Conservation (phyloP, 169 alveolate species). For the Eimeria praecox region DNA sequence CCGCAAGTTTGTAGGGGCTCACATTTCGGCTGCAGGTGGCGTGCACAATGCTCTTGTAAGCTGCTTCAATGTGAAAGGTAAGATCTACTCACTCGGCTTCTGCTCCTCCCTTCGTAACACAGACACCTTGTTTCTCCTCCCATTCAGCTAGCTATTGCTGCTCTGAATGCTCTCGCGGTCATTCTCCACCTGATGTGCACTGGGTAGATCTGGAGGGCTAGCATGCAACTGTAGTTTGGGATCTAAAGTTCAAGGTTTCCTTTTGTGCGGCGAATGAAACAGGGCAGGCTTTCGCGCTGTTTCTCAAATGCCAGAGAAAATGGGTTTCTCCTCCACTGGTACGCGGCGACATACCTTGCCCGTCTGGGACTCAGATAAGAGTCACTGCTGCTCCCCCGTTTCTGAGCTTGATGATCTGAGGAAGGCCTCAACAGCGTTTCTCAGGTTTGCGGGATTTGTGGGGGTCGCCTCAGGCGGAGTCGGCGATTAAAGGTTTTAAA, state of each 20-base stretch:
- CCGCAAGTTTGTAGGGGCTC: constrained; percentile 93
- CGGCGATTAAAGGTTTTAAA: constrained; percentile 86
- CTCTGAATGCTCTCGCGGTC: not conserved
- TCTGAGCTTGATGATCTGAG: not conserved
- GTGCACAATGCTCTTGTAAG: constrained; percentile 90
- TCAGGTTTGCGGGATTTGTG: not conserved
- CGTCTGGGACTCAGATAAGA: not conserved
- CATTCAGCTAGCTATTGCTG: not conserved
- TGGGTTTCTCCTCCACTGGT: constrained; percentile 93
- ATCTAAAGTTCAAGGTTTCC: not conserved
- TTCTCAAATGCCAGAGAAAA: constrained; percentile 92
- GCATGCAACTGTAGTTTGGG: not conserved
- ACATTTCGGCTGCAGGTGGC: constrained; percentile 94
- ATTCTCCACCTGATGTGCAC: not conserved
- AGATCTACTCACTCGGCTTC: not conserved
- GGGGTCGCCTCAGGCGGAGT: constrained; percentile 70
- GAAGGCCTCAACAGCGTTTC: not conserved
- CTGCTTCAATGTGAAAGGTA: constrained; percentile 91
- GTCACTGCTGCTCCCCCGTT: not conserved
- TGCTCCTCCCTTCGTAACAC: not conserved
- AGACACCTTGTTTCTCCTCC: not conserved
- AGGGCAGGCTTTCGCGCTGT: constrained; percentile 93
- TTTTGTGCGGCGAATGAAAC: constrained; percentile 54
- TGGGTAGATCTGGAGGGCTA: not conserved
- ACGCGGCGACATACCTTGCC: not conserved